A percentile compares a stretch with the other conserved stretches of the same genome.
phyloP scores from a whole-genome alignment of 1,284 basidiomycete genomes.

The Rhodotorula sp. region DNA sequence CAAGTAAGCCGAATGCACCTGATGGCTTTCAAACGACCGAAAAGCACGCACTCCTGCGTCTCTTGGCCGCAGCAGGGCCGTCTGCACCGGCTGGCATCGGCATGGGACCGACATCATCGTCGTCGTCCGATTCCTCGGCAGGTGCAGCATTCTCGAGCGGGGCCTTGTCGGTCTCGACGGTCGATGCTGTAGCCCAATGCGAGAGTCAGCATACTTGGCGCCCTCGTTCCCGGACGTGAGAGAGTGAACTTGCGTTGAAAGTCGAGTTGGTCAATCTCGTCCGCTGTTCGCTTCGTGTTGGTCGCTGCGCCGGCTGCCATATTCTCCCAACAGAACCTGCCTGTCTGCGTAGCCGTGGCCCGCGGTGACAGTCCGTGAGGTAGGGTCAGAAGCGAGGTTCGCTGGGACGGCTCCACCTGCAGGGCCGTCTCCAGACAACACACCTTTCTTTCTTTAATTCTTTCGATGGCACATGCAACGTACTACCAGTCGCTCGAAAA shows the following conservation, averaged over 20 bases:
- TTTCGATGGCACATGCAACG: too few species aligned
- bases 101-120: slow-evolving; percentile 48
- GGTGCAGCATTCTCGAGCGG: slow-evolving; percentile 25
- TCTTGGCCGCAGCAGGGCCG: slow-evolving; percentile 42
- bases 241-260: slow-evolving; percentile 15
- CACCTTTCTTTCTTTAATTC: too few species aligned
- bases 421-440: too few species aligned
- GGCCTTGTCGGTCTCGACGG: slow-evolving; percentile 10
- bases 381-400: too few species aligned
- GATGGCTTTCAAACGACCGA: not conserved
- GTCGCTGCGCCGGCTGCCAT: not conserved
- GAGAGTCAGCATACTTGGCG: too few species aligned
- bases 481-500: too few species aligned
- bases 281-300: slow-evolving; percentile 31
- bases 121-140: slow-evolving; percentile 47
- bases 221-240: not conserved
- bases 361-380: too few species aligned
- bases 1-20: not conserved
- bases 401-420: too few species aligned
- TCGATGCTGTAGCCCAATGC: slow-evolving; percentile 10
- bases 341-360: too few species aligned
- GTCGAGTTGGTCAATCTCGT: slow-evolving; percentile 30
- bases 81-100: slow-evolving; percentile 44
- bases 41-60: slow-evolving; percentile 45
- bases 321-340: too few species aligned